A percentile compares a stretch with the other conserved stretches of the same genome.
Conservation (phyloP, 768 basidiomycete species). For the Paxillus involutus region DNA sequence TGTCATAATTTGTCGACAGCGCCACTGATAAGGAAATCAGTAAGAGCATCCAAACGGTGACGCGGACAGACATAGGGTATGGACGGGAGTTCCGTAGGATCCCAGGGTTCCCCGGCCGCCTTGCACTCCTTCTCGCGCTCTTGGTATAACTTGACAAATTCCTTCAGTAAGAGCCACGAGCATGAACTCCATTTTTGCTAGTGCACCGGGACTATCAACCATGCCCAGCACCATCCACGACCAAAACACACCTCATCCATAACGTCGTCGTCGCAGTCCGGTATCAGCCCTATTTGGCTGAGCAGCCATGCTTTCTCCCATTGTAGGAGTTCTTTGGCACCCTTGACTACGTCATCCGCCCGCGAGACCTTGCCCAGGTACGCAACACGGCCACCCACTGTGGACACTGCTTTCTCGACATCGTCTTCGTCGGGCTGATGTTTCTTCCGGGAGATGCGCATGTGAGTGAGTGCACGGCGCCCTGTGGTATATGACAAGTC, state of each 20-base stretch:
- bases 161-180: conserved; percentile 74
- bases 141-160: conserved; percentile 64
- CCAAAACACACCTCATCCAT: conserved; percentile 75
- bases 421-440: conserved; percentile 33
- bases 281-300: conserved; percentile 76
- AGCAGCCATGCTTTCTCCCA: conserved; percentile 80
- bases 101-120: conserved; percentile 36
- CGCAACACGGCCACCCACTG: conserved; percentile 79
- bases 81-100: conserved; percentile 56
- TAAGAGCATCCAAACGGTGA: neutral
- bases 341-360: conserved; percentile 52
- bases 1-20: conserved; percentile 81
- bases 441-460: conserved; percentile 36
- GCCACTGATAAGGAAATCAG: conserved; percentile 43
- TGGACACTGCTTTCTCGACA: conserved; percentile 44
- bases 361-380: conserved; percentile 59
- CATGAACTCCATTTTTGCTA: conserved; percentile 83
- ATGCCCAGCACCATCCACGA: conserved; percentile 1
- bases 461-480: conserved; percentile 50
- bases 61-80: conserved; percentile 54
- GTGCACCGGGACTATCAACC: neutral
- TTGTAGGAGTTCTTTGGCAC: conserved; percentile 64
- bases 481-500: conserved; percentile 67
- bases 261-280: conserved; percentile 81
- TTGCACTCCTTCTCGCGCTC: conserved; percentile 46